These are phyloP conservation scores for Sedum album DNA, from an alignment of 164 flowering plant species.

Conservation along the genomic window DNA sequence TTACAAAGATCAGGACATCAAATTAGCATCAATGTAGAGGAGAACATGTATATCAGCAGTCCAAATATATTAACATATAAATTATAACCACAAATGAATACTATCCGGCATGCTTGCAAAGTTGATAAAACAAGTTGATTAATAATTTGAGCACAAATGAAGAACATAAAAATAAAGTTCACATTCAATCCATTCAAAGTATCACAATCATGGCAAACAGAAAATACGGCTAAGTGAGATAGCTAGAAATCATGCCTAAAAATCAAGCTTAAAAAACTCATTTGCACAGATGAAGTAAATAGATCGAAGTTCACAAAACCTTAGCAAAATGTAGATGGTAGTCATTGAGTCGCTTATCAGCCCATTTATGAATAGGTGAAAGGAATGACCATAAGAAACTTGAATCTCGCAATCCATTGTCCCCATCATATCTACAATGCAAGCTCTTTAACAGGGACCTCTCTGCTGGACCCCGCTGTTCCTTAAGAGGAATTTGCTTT, in stretches of 20 bases:
- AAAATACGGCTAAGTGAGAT: not conserved
- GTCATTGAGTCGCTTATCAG: constrained; percentile 75
- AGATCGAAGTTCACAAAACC: constrained; percentile 29
- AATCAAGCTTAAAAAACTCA: not conserved
- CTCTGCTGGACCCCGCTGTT: constrained; percentile 91
- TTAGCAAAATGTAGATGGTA: constrained; percentile 80
- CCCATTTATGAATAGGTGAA: constrained; percentile 83
- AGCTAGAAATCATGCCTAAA: not conserved
- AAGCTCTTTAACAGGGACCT: constrained; percentile 74
- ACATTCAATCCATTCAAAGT: not conserved
- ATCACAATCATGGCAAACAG: not conserved
- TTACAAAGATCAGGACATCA: not conserved
- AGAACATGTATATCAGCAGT: not conserved
- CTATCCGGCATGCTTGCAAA: not conserved
- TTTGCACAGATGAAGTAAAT: not conserved
- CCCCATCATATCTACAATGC: constrained; percentile 53
- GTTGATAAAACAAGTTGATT: not conserved
- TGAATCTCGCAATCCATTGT: constrained; percentile 39
- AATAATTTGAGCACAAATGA: not conserved
- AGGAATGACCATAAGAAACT: constrained; percentile 80
- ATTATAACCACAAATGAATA: not conserved
- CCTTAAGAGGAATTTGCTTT: constrained; percentile 76
- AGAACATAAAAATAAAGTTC: no score
- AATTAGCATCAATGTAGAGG: not conserved
- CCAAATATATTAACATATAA: not conserved